phyloP scores from a whole-genome alignment of 805 yeast genomes.

The Teunomyces panamensis region DNA sequence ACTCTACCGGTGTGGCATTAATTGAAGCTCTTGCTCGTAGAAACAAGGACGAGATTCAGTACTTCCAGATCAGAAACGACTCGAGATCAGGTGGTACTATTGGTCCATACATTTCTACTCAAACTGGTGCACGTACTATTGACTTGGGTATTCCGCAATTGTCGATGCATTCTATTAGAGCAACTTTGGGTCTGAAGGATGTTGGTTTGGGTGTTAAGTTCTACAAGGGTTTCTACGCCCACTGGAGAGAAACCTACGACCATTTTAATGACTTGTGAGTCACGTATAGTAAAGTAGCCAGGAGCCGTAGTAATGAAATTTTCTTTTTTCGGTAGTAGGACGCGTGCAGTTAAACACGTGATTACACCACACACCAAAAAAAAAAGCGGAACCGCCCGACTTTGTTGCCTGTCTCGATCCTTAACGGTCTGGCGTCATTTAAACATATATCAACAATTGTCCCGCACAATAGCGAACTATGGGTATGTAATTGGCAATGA shows the following conservation, averaged over 20 bases:
- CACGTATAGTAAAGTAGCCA: too few species aligned
- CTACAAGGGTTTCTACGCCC: slow-evolving; percentile 64
- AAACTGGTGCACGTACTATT: slow-evolving; percentile 71
- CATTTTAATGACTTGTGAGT: slow-evolving; percentile 46
- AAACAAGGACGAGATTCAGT: slow-evolving; percentile 67
- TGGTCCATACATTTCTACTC: slow-evolving; percentile 66
- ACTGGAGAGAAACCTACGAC: slow-evolving; percentile 63
- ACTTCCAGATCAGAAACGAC: slow-evolving; percentile 84
- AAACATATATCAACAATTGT: slow-evolving; percentile 1
- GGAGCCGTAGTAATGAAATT: neutral
- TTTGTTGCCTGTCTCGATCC: slow-evolving; percentile 2
- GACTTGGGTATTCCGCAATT: slow-evolving; percentile 83
- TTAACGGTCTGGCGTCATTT: slow-evolving; percentile 2
- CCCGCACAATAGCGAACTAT: slow-evolving; percentile 2
- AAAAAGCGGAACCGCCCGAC: neutral
- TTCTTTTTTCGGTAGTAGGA: neutral
- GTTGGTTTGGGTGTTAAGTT: slow-evolving; percentile 71
- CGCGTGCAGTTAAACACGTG: neutral
- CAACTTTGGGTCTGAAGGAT: slow-evolving; percentile 75
- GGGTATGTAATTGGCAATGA: slow-evolving; percentile 7
- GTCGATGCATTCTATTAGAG: slow-evolving; percentile 85
- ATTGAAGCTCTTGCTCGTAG: slow-evolving; percentile 65
- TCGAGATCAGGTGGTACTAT: slow-evolving; percentile 86
- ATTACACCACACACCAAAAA: neutral
- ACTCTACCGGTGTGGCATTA: slow-evolving; percentile 67